Evolutionary conservation across 116 monocot species (phyloP).

Genomic region (Iris pallida): DNA sequence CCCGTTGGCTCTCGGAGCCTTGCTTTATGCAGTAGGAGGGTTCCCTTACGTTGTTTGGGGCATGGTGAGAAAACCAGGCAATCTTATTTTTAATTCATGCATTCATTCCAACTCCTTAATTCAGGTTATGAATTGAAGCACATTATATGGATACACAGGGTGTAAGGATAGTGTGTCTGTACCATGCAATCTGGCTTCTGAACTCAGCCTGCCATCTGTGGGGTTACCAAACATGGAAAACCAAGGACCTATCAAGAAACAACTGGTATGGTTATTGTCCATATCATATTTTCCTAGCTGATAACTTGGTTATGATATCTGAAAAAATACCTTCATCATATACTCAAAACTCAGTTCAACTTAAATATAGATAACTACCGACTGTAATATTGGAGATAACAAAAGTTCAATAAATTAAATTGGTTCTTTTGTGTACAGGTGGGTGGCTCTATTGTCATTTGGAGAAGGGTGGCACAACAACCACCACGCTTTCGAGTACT

Average conservation of each 20-base stretch:
- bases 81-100: not conserved
- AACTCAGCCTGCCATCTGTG: conserved; percentile 12
- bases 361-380: not conserved
- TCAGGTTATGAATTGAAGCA: too few species aligned
- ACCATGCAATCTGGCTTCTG: not conserved
- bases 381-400: not conserved
- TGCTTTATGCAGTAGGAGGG: conserved; percentile 9
- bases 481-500: conserved; percentile 56
- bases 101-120: too few species aligned
- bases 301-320: not conserved
- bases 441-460: conserved; percentile 7
- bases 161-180: not conserved
- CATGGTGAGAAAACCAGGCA: not conserved
- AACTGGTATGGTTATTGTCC: not conserved
- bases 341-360: not conserved
- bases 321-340: not conserved
- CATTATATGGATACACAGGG: not conserved
- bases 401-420: not conserved
- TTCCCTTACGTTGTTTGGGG: conserved; percentile 5
- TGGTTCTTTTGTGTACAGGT: not conserved
- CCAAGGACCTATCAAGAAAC: conserved; percentile 5
- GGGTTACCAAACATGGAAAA: conserved; percentile 4
- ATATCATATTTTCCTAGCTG: too few species aligned
- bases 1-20: not conserved
- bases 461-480: conserved; percentile 46